Conservation (phyloP, 345 rosid genomes). For the Eucalyptus victrix region DNA sequence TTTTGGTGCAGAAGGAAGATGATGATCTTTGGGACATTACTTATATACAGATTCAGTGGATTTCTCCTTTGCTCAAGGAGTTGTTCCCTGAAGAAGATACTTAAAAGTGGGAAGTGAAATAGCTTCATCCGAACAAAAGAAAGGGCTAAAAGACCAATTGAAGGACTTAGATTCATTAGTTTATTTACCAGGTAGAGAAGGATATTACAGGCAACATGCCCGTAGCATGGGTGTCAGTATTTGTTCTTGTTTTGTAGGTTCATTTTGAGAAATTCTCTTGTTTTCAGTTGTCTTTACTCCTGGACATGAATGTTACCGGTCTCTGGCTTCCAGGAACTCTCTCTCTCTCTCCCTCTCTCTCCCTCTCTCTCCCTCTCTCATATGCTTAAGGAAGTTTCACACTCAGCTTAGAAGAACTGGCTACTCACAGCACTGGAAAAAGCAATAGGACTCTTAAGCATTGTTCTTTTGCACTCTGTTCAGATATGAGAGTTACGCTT, state of each 20-base stretch:
- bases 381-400: neutral
- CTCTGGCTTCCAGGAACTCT: neutral
- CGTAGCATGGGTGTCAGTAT: neutral
- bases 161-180: neutral
- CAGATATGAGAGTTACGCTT: neutral
- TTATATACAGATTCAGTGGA: constrained; percentile 91
- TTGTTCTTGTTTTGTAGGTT: neutral
- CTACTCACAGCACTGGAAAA: neutral
- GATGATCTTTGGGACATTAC: constrained; percentile 84
- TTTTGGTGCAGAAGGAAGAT: constrained; percentile 47
- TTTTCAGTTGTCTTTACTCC: neutral
- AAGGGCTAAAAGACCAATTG: neutral
- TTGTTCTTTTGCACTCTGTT: neutral
- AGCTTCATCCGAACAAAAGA: neutral
- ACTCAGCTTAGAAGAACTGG: neutral
- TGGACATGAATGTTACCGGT: neutral
- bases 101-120: neutral
- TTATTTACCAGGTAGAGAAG: neutral
- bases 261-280: neutral
- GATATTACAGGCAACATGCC: neutral
- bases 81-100: constrained; percentile 47
- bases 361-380: neutral
- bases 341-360: neutral
- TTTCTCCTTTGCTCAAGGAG: constrained; percentile 79
- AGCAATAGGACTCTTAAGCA: neutral